phyloP scores from a whole-genome alignment of 2,329 filamentous ascomycete genomes.

The Sclerotinia subarctica region DNA sequence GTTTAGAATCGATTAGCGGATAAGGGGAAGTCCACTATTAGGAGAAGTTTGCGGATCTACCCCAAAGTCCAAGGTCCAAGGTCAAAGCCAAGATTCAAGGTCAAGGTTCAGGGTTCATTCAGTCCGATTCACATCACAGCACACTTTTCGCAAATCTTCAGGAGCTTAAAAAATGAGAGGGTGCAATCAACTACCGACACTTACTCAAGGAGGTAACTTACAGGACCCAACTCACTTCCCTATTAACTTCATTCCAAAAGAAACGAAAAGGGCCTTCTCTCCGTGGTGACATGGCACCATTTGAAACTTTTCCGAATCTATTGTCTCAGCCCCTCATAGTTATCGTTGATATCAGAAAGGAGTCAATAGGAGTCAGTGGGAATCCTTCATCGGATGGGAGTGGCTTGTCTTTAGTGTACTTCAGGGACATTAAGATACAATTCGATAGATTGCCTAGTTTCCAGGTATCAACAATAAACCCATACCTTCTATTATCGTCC shows the following conservation, averaged over 20 bases:
- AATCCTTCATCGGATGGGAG: slow-evolving; percentile 1
- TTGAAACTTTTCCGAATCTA: slow-evolving; percentile 14
- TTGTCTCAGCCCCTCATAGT: slow-evolving; percentile 20
- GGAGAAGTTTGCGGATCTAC: background rate
- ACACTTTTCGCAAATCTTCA: background rate
- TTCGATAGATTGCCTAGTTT: background rate
- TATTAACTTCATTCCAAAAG: background rate
- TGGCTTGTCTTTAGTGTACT: slow-evolving; percentile 8
- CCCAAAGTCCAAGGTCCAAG: background rate
- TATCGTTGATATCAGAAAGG: slow-evolving; percentile 7
- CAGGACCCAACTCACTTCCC: background rate
- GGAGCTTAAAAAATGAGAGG: background rate
- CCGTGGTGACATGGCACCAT: slow-evolving; percentile 12
- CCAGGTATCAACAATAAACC: background rate
- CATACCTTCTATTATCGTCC: slow-evolving; percentile 8
- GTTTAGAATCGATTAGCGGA: background rate
- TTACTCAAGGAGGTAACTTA: background rate
- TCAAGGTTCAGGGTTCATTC: background rate
- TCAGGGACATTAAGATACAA: background rate
- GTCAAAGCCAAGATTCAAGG: background rate
- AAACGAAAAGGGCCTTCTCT: slow-evolving; percentile 15
- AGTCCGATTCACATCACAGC: background rate
- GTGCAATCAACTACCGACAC: slow-evolving; percentile 10
- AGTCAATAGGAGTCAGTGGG: background rate
- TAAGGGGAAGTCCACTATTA: background rate